Evolutionary conservation across 192 early-diverging fungal species (phyloP).

Genomic region (Rhizophagus prolifer): DNA sequence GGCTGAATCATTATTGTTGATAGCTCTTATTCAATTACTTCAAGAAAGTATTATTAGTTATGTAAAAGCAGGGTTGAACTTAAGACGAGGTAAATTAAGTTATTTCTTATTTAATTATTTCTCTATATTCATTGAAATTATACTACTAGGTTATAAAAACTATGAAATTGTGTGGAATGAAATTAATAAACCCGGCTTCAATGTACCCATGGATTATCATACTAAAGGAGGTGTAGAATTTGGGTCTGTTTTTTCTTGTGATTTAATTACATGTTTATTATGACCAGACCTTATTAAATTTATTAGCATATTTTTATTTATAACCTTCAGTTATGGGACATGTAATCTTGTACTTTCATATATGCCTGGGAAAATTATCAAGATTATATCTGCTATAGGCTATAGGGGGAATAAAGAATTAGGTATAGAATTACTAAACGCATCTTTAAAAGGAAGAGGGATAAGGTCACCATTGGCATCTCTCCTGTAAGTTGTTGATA

Average conservation of each 20-base stretch:
- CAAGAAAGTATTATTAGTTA: conserved; percentile 55
- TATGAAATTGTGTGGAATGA: conserved; percentile 54
- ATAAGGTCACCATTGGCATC: conserved; percentile 55
- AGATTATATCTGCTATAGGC: conserved; percentile 51
- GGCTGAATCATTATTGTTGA: conserved; percentile 52
- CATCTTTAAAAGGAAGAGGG: conserved; percentile 45
- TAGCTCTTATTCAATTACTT: conserved; percentile 45
- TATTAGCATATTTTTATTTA: no score
- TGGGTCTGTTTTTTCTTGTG: conserved; percentile 38
- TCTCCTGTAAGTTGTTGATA: conserved; percentile 43
- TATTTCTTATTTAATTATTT: neutral
- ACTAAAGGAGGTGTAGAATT: conserved; percentile 54
- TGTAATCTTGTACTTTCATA: conserved; percentile 48
- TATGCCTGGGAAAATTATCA: conserved; percentile 49
- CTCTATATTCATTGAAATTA: no score
- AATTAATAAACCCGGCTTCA: conserved; percentile 42
- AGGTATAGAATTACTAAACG: conserved; percentile 51
- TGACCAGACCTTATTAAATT: no score
- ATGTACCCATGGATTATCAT: conserved; percentile 46
- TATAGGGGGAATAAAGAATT: conserved; percentile 55
- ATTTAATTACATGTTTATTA: no score
- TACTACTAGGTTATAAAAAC: conserved; percentile 44
- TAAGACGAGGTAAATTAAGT: conserved; percentile 46
- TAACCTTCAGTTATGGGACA: conserved; percentile 37
- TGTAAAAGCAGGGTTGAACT: conserved; percentile 52